These are phyloP conservation scores for Aureobasidium sp. DNA, from an alignment of 2,329 filamentous ascomycete genomes.

Conservation along the genomic window DNA sequence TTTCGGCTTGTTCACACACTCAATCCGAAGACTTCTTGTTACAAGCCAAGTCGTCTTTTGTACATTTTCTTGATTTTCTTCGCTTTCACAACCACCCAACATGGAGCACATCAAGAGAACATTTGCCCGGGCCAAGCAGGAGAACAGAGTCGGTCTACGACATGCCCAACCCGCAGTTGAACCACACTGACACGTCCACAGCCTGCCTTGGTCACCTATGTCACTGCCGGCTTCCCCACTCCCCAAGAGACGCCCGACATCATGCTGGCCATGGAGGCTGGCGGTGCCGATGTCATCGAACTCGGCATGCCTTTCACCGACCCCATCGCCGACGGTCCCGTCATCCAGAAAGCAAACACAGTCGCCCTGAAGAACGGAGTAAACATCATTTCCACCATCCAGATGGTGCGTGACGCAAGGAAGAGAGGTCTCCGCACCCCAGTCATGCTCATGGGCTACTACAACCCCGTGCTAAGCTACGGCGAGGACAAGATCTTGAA, in stretches of 20 bases:
- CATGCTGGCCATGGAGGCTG: slow-evolving; percentile 82
- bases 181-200: slow-evolving; percentile 37
- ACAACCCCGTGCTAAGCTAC: slow-evolving; percentile 91
- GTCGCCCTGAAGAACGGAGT: slow-evolving; percentile 82
- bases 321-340: slow-evolving; percentile 94
- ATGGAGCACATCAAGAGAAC: slow-evolving; percentile 46
- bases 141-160: slow-evolving; percentile 34
- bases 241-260: slow-evolving; percentile 76
- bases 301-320: slow-evolving; percentile 96
- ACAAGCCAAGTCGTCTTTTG: neutral
- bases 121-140: slow-evolving; percentile 45
- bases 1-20: neutral
- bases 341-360: slow-evolving; percentile 92
- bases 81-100: slow-evolving; percentile 15
- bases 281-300: slow-evolving; percentile 91
- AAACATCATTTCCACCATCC: slow-evolving; percentile 68
- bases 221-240: slow-evolving; percentile 86
- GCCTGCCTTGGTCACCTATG: slow-evolving; percentile 87
- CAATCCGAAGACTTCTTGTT: neutral
- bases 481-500: slow-evolving; percentile 83
- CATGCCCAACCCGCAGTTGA: neutral
- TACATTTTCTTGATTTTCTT: neutral
- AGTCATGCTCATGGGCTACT: slow-evolving; percentile 96
- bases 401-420: slow-evolving; percentile 77
- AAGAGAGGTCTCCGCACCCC: slow-evolving; percentile 70